Percentiles rank a stretch among this genome's conserved stretches.
Evolutionary conservation across 2,329 filamentous ascomycete species (phyloP).

Genomic region (Trichocomaceae sp.): DNA sequence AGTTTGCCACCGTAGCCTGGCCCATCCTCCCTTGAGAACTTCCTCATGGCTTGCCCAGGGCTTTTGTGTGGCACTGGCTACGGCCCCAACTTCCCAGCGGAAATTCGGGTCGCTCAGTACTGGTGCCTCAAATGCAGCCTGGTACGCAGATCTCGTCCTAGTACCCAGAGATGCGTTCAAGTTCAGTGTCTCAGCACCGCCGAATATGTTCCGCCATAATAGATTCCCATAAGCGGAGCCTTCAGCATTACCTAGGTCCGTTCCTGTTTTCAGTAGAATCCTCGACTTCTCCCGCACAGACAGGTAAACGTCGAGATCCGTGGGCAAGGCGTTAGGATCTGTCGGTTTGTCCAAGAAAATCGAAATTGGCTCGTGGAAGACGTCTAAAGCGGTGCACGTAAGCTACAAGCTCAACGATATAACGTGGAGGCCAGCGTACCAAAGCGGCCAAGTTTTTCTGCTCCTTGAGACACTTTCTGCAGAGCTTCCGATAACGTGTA

Average conservation of each 20-base stretch:
- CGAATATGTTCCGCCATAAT: conserved; percentile 85
- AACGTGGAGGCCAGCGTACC: conserved; percentile 47
- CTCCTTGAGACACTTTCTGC: conserved; percentile 61
- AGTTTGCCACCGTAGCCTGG: conserved; percentile 70
- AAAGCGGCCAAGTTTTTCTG: conserved; percentile 70
- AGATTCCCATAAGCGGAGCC: conserved; percentile 87
- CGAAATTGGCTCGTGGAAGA: conserved; percentile 76
- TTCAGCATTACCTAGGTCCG: conserved; percentile 87
- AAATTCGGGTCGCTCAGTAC: conserved; percentile 78
- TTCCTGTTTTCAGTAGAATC: conserved; percentile 86
- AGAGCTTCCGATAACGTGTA: conserved; percentile 79
- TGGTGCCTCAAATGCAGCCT: conserved; percentile 74
- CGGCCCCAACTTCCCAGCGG: conserved; percentile 68
- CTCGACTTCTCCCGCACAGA: conserved; percentile 72
- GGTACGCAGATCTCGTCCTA: conserved; percentile 84
- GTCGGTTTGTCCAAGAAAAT: conserved; percentile 75
- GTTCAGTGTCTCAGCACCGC: conserved; percentile 83
- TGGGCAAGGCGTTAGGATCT: conserved; percentile 62
- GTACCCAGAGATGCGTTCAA: conserved; percentile 85
- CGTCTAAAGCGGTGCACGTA: conserved; percentile 48
- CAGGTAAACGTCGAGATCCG: conserved; percentile 74
- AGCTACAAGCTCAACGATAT: background rate
- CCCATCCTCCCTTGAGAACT: conserved; percentile 67
- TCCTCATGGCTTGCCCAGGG: conserved; percentile 94
- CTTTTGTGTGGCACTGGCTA: conserved; percentile 81